Base-by-base conservation (phyloP, 345 rosid genomes). In the Eucalyptus coolabah region DNA sequence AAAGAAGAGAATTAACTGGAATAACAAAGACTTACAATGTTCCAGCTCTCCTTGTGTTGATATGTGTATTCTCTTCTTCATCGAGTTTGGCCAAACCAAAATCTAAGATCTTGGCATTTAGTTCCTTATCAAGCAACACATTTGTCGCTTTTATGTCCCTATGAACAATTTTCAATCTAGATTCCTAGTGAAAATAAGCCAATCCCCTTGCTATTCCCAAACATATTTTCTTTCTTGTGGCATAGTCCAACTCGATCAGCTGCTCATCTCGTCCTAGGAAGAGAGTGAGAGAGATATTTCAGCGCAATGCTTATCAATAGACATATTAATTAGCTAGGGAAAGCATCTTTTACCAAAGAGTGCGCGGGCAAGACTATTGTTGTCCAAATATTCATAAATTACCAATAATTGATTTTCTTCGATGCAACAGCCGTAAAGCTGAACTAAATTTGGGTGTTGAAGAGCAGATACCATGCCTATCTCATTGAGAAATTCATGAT, bases 81-180 rank as follows among this genome's bases (percentile, higher is more conserved):
- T 95, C 94, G 28, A 95, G 97, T 88, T 95, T 95, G 51, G 96
- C 97, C 80, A 95, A 91, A 88, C 96, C 96, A 85, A 95, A 95
- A 88, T 95, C 95, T 2, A 95, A 94, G 77, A 95, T 95, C 93
- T 95, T 95, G 42, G 97, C 95, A 91, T 91, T 94, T 81, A 95
- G 90, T 88, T 91, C 93, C 93, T 88, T 93, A 67, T 94, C 97
- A 53, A 95, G 97, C 87, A 95, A 91, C 89, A 95, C 96, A 89
- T 95, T 95, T 18, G 97, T 93, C 14, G 96, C 95, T 86, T 95
- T 95, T 28, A 93, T 94, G 88, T 95, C 96, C 89, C 97, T 92
- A 90, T 95, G 97, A 83, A 94, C 96, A 89, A 95, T 95, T 91
- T 95, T 94, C 85, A 95, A 90, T 88, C 96, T 92, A 3, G 97